Evolutionary conservation across 371 early-diverging fungal species (phyloP).

Genomic region (Pancytospora epiphaga): DNA sequence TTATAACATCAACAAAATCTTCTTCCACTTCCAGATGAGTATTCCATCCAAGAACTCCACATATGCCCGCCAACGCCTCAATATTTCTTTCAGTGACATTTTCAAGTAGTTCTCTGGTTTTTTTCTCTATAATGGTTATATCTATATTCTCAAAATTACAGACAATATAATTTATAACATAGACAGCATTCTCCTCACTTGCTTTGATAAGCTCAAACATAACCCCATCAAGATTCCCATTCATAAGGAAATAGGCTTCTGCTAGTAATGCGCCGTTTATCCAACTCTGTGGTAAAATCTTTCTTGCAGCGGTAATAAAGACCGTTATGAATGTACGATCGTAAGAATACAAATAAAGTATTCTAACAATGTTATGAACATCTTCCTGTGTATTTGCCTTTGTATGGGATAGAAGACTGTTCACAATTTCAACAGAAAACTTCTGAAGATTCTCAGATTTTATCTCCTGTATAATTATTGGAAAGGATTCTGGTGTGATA

Average conservation of each 20-base stretch:
- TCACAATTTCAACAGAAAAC: constrained; percentile 34
- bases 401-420: constrained; percentile 8
- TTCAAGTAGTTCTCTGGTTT: neutral
- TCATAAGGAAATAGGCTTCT: constrained; percentile 13
- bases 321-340: constrained; percentile 3
- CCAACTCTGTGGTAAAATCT: neutral
- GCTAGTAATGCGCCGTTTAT: neutral
- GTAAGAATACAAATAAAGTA: constrained; percentile 18
- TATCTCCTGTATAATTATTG: constrained; percentile 11
- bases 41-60: neutral
- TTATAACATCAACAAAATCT: neutral
- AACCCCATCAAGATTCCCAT: neutral
- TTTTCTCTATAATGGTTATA: neutral
- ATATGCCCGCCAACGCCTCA: neutral
- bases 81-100: neutral
- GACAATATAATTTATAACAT: neutral
- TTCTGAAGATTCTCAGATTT: constrained; percentile 36
- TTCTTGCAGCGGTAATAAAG: neutral
- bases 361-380: constrained; percentile 11
- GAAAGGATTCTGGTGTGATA: constrained; percentile 6
- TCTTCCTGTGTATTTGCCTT: neutral
- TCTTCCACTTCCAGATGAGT: neutral
- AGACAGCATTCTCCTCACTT: neutral
- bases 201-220: neutral
- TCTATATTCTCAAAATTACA: neutral